Percentiles rank a stretch among this genome's conserved stretches.
phyloP scores from a whole-genome alignment of 352 stramenopile species.

The Phytopythium chamaehyphon region DNA sequence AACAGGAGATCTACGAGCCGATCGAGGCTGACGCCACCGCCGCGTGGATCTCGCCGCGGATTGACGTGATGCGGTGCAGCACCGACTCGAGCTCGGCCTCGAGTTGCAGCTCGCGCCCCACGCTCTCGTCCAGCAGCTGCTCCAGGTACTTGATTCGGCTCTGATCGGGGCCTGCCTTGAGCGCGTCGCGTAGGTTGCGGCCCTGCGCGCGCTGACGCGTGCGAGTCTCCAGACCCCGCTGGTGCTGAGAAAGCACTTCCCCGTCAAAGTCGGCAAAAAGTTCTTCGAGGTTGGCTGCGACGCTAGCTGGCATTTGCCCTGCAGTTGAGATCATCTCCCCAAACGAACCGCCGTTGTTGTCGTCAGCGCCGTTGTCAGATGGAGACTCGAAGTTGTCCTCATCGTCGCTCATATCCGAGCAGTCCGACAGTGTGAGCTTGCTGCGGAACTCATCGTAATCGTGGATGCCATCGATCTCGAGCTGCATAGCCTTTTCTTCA shows the following conservation, averaged over 20 bases:
- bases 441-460: constrained; percentile 74
- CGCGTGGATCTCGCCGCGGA: not conserved
- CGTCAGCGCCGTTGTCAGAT: constrained; percentile 20
- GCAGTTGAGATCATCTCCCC: constrained; percentile 22
- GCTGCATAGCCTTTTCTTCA: constrained; percentile 58
- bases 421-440: constrained; percentile 63
- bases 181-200: constrained; percentile 71
- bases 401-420: constrained; percentile 80
- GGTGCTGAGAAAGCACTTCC: constrained; percentile 48
- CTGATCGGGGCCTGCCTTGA: constrained; percentile 71
- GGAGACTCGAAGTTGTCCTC: constrained; percentile 49
- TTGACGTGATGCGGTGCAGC: constrained; percentile 32
- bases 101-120: constrained; percentile 79
- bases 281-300: constrained; percentile 25
- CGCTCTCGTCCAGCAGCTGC: constrained; percentile 77
- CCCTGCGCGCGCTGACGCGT: constrained; percentile 74
- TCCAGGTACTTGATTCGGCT: constrained; percentile 87
- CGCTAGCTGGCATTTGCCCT: constrained; percentile 7
- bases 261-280: constrained; percentile 33
- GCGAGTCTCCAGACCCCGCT: constrained; percentile 59
- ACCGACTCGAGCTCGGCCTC: constrained; percentile 75
- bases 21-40: too few species aligned
- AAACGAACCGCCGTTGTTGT: constrained; percentile 8
- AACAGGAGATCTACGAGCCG: too few species aligned
- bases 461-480: constrained; percentile 82